Base-by-base conservation (phyloP, 2,329 filamentous ascomycete genomes). In the Salinomyces thailandicus region DNA sequence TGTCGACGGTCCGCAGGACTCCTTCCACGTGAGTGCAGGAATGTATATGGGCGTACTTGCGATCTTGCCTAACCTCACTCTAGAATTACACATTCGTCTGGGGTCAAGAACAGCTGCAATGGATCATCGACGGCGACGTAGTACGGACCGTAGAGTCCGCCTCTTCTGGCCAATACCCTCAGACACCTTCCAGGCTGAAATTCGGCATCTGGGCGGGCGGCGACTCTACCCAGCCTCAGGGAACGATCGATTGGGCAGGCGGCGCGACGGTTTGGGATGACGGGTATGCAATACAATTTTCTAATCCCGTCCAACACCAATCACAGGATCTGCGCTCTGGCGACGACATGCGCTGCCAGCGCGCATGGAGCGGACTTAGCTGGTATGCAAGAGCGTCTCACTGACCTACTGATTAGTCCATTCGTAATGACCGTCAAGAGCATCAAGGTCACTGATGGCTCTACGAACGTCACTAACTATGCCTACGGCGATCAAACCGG, bases 121-220 rank as follows among this genome's bases (percentile, higher is more conserved):
- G 75, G 70, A 74, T 69, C 49, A 74, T 91, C 31, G 82, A 93
- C 50, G 75, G 75, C 46, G 62, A 67, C 7, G 66, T 74, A 2
- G 68, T 82, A 31, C 75, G 83, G 39, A 78, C 82, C 24, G 81
- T 87, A 4, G 22, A 36, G 5, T 50, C 48, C 29, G 47, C 35
- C 2, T 38, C 35, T 13, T 34, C 52, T 1, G 52, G 53, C 4
- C 31, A 37, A 16, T 87, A 76, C 55, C 83, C 83, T 0, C 83
- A 89, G 55, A 85, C 82, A 0, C 83, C 83, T 1, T 80, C 79
- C 72, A 74, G 75, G 36, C 58, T 84, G 33, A 75, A 72, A 27
- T 56, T 84, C 13, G 79, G 79, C 36, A 77, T 81, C 47, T 98
- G 91, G 91, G 79, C 85, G 37, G 91, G 85, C 53, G 91, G 91